Percentiles rank a stretch among this genome's conserved stretches.
Evolutionary conservation across 2,329 filamentous ascomycete species (phyloP).

Genomic region (Paramyrothecium sp.): DNA sequence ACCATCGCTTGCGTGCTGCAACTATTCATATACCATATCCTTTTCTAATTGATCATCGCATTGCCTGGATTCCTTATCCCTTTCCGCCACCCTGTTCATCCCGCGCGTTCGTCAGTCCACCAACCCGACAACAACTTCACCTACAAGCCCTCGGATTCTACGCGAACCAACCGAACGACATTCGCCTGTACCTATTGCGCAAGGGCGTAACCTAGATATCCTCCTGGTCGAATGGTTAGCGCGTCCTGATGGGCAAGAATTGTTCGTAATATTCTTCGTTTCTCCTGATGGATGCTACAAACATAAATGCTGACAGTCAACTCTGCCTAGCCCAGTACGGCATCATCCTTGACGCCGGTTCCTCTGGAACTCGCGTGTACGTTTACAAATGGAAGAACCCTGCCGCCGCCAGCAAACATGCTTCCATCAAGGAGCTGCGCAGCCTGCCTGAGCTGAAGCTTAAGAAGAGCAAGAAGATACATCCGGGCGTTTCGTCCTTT

Average conservation of each 20-base stretch:
- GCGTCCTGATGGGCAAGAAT: slow-evolving; percentile 24
- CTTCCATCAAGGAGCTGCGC: slow-evolving; percentile 42
- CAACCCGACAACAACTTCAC: too few relatives aligned
- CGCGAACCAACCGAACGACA: too few relatives aligned
- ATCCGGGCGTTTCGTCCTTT: slow-evolving; percentile 90
- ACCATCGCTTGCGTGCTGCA: background rate
- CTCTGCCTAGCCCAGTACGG: slow-evolving; percentile 66
- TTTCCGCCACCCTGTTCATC: background rate
- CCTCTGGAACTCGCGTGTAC: slow-evolving; percentile 92
- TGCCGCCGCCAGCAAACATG: slow-evolving; percentile 58
- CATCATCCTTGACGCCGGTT: slow-evolving; percentile 95
- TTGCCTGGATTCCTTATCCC: background rate
- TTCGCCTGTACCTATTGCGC: background rate
- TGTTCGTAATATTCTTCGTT: slow-evolving; percentile 12
- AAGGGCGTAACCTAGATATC: background rate
- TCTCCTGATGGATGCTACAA: too few relatives aligned
- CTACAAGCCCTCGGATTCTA: too few relatives aligned
- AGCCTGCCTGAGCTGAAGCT: slow-evolving; percentile 78
- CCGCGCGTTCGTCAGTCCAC: too few relatives aligned
- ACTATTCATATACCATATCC: background rate
- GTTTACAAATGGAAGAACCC: slow-evolving; percentile 92
- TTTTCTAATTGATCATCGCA: background rate
- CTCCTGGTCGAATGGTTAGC: background rate
- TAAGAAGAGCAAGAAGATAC: slow-evolving; percentile 88
- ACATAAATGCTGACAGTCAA: background rate